Base-by-base conservation (phyloP, 805 yeast genomes). In the Candida ascalaphidarum region DNA sequence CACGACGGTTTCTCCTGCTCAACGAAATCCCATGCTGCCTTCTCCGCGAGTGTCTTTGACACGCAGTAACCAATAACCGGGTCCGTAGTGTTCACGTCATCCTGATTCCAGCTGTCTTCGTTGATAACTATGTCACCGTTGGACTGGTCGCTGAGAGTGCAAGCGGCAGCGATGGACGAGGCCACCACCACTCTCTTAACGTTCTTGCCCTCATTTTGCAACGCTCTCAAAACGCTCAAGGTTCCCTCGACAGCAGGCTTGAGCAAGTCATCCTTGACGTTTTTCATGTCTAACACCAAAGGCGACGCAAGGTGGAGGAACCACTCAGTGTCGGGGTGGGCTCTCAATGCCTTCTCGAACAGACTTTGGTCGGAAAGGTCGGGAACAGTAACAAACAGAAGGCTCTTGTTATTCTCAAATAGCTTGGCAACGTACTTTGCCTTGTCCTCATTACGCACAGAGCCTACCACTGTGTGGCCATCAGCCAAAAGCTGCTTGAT, bases 141-240 rank as follows among this genome's bases (percentile, higher is more conserved):
- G n/a, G n/a, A 8, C 18, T 17, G 18, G 18, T 8, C 18, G 18
- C 8, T 8, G 8, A 7, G 6, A 11, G 11, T 7, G 6, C 8
- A 8, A 6, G 8, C 18, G 19, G 76, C 65, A 9, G 69, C 75
- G 35, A 50, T 59, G 4, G 76, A 69, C 1, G 80, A 73, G 11
- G 77, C 71, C 14, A 67, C 40, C 13, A 74, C 76, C 15, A 74
- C 60, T 31, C 65, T 51, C 32, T 58, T 64, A 11, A 74, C 60
- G 17, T 58, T 43, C 5, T 60, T 53, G 18, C 58, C 65, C 24
- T 51, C 53, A n/a, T 25, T 17, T 17, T 17, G 18, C 18, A 17
- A 6, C 18, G 18, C 6, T 7, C 6, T 6, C 22, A 38, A 28
- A 1, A 38, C 36, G 14, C 35, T 29, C 11, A 23, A 22, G 11